A percentile compares a stretch with the other conserved stretches of the same genome.
These are phyloP conservation scores for Leptodontidium sp. DNA, from an alignment of 2,329 filamentous ascomycete genomes.

Conservation along the genomic window DNA sequence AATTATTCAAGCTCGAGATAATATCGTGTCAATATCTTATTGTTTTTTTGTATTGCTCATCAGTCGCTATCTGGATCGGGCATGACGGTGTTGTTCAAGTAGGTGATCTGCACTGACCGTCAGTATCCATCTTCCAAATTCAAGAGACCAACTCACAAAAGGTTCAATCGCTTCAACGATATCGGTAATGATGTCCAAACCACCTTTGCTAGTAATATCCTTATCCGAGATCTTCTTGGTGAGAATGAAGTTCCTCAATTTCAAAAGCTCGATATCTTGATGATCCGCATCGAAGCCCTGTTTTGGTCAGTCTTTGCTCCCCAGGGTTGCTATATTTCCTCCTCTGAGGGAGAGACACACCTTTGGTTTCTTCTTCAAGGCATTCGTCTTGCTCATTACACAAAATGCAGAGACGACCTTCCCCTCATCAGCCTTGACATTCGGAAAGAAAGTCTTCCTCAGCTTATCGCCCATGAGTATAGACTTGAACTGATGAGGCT, in stretches of 20 bases:
- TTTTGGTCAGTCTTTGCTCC: neutral
- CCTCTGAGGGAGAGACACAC: conserved; percentile 45
- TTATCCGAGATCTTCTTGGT: conserved; percentile 71
- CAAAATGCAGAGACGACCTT: conserved; percentile 73
- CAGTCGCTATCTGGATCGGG: conserved; percentile 24
- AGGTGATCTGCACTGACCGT: conserved; percentile 13
- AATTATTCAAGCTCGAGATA: no score
- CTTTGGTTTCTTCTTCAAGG: conserved; percentile 87
- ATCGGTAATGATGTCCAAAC: conserved; percentile 69
- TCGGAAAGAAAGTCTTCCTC: conserved; percentile 70
- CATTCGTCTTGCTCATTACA: conserved; percentile 73
- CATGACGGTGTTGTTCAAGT: conserved; percentile 25
- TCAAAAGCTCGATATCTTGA: conserved; percentile 80
- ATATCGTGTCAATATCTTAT: no score
- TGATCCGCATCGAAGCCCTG: conserved; percentile 81
- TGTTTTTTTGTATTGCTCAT: neutral
- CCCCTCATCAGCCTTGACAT: conserved; percentile 58
- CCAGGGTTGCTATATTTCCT: no score
- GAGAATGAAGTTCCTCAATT: conserved; percentile 81
- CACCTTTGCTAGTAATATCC: conserved; percentile 67
- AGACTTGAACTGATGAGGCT: conserved; percentile 73
- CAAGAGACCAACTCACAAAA: conserved; percentile 70
- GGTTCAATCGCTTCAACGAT: conserved; percentile 74
- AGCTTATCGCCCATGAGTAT: conserved; percentile 69
- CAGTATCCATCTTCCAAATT: neutral